Base-by-base conservation (phyloP, 2,329 filamentous ascomycete species). In the Ramularia collo-cygni region DNA sequence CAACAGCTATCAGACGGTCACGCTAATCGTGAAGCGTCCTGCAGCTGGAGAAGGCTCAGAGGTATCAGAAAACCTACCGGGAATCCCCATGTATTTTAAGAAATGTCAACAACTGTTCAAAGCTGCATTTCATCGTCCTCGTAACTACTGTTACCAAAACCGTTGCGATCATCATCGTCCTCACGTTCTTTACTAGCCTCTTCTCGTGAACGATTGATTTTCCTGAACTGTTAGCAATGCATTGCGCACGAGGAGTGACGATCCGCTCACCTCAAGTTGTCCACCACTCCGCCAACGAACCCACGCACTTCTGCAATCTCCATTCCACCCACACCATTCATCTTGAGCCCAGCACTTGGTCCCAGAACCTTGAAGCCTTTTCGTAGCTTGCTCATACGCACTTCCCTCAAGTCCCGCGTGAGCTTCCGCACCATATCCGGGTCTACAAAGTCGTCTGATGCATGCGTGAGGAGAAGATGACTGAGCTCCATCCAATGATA, bases 401-500 rank as follows among this genome's bases (percentile, higher is more conserved):
- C 85, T 65, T 96, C 90, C 38, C 89, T 74, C 49, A 96, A 62
- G 57, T 95, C 89, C 38, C 89, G 71, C 45, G 95, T 61, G 43
- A 94, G 61, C 17, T 83, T 76, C 5, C 89, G 72, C 6, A 93
- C 81, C 50, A 81, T 77, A 50, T 88, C 81, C 2, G 85, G 74
- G 1, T 83, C 71, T 26, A 77, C 74, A 35, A 96, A 75, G 61
- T 95, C 89, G 62, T 95, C 89, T 17, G 77, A 74, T 3, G 89
- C 89, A 40, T 86, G 83, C 33, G 89, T 83, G 2, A 98, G 75
- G 32, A 98, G 70, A 60, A 93, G 79, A 64, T 95, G 88, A 13
- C 84, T 82, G 7, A 96, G 68, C 65, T 96, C 92, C 29, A 94
- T 75, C 89, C 90, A 98, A 67, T 96, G 90, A 60, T 94, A 96